Evolutionary conservation across 1,139 yeast genomes (phyloP), one percentile per base, ranked within the genome.

Genomic region (Suhomyces bokatorum): DNA sequence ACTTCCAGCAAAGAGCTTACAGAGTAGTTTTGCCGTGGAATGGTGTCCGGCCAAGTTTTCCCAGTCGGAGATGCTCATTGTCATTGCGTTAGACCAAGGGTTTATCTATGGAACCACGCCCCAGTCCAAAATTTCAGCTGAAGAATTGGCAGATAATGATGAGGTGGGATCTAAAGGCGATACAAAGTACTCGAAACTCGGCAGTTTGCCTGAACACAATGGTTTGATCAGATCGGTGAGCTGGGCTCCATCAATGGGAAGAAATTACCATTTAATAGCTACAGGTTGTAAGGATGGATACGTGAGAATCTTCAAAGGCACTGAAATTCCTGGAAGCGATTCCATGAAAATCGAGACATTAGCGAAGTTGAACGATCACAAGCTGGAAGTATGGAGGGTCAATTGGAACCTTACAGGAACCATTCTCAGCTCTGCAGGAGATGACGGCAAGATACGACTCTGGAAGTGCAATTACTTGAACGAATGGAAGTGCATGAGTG

Each of bases 161-260:
- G 43, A 40, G 7, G 22, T 44, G 10, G 57, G 53, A 4, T 53
- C 49, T 17, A 54, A 47, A n/a, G 44, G 41, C 8, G 57, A 63
- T 24, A 46, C 58, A 12, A 64, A 59, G 41, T 72, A 68, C 48
- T 51, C 55, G 22, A 71, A 69, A 44, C 51, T 73, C 22, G 69
- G 78, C 49, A 69, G 61, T 51, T 58, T 74, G 35, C 87, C 91
- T 1, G 97, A 89, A 40, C 98, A 91, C 62, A 78, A 81, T 48
- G 96, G 96, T 2, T 75, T 93, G 40, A 89, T 93, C 36, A 73
- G 98, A 53, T 87, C 93, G 32, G 90, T 93, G 8, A 79, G 95
- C 38, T 93, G 99, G 99, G 99, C 98, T 0, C 97, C 98, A 6
- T 83, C 95, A 0, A 88, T 91, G 86, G 99, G 98, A 2, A 74